Percentiles rank a stretch among this genome's conserved stretches.
phyloP scores from a whole-genome alignment of 2,329 filamentous ascomycete species.

The Monosporascus sp. region DNA sequence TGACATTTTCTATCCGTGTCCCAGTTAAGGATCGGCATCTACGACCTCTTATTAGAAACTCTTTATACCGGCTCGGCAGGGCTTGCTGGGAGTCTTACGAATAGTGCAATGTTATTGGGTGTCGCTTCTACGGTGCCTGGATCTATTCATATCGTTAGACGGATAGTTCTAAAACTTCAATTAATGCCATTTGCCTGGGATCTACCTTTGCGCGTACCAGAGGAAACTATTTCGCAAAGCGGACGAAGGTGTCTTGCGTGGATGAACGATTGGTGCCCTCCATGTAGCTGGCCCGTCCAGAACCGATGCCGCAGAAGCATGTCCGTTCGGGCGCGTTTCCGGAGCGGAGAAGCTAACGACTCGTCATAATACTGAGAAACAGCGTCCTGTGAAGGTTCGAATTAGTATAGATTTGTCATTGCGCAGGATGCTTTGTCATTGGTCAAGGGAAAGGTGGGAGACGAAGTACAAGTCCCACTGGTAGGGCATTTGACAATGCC shows the following conservation, averaged over 20 bases:
- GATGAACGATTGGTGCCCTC: slow-evolving; percentile 6
- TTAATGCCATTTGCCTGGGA: too few relatives aligned
- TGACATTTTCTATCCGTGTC: slow-evolving; percentile 6
- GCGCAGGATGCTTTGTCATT: too few relatives aligned
- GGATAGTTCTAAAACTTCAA: neutral
- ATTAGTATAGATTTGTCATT: neutral
- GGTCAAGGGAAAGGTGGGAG: too few relatives aligned
- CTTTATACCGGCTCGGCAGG: neutral
- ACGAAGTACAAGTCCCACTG: too few relatives aligned
- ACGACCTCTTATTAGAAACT: neutral
- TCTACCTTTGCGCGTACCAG: slow-evolving; percentile 11
- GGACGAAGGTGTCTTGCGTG: slow-evolving; percentile 33
- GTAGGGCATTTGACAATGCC: neutral
- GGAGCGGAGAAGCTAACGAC: too few relatives aligned
- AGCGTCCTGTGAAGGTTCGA: slow-evolving; percentile 14
- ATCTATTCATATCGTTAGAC: neutral
- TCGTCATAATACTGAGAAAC: slow-evolving; percentile 26
- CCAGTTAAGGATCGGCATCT: slow-evolving; percentile 11
- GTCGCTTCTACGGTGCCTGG: slow-evolving; percentile 3
- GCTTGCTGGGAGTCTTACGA: slow-evolving; percentile 16
- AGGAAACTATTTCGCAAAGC: slow-evolving; percentile 26
- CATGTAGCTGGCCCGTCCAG: slow-evolving; percentile 32
- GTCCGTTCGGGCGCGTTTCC: slow-evolving; percentile 7
- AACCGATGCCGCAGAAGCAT: slow-evolving; percentile 25
- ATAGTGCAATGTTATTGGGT: slow-evolving; percentile 24